Evolutionary conservation across 768 basidiomycete species (phyloP), one percentile per base, ranked within the genome.

Genomic region (Strobilomyces confusus): DNA sequence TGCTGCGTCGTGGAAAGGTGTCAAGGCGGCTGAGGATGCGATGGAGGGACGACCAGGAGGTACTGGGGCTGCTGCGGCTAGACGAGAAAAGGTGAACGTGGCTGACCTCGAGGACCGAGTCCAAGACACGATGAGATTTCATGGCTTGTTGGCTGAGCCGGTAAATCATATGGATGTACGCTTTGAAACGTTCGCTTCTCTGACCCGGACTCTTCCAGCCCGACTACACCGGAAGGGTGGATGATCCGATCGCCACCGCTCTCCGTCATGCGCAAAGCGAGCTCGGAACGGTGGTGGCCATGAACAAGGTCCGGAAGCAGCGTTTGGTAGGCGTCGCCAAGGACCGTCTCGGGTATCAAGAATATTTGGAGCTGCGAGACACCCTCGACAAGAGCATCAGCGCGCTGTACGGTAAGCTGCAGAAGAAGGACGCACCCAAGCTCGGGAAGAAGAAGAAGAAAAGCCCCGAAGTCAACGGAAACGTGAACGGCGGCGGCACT

Each of bases 171-270:
- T 48, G 44, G 47, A 59, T 47, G 37, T 51, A 45, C 44, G 30
- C 54, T 47, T 50, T 5, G 8, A 15, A 20, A 51, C 19, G 12
- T 25, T 47, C 20, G n/a, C 55, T 49, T 56, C 60, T 69, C 64
- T 71, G 54, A 66, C 50, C 5, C 48, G 4, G 41, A 20, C 43
- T 54, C 48, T 41, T 59, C 23, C 56, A 89, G 87, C 86, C 87
- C 44, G 83, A 91, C 66, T 91, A 81, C 63, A 74, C 81, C 22
- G 78, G 83, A 42, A 83, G 87, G 55, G 87, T 94, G 34, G 95
- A 98, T 66, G 97, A 99, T 69, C 94, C 95, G 30, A 90, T 99
- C 45, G 87, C 94, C 9, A 84, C 89, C 2, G 88, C 92, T 1
- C 80, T 99, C 1, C 87, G 95, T 3, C 86, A 91, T 40, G 89